phyloP scores from a whole-genome alignment of 176 grass and related monocot species.

The Rhynchospora pubera region DNA sequence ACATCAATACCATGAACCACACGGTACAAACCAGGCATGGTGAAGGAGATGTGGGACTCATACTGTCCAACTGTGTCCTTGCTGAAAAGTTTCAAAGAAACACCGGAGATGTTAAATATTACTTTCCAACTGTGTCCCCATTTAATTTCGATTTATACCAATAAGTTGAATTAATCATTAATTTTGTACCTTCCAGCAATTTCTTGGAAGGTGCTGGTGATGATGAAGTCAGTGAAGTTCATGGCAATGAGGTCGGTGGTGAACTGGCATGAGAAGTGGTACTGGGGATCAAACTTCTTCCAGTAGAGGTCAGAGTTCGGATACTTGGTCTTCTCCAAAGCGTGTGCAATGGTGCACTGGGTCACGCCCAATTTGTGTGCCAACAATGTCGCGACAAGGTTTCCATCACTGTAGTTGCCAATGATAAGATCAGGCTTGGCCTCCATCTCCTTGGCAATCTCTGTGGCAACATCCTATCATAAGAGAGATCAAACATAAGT shows the following conservation, averaged over 20 bases:
- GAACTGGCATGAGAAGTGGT: conserved; percentile 98
- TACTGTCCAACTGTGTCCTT: conserved; percentile 96
- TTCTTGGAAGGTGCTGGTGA: conserved; percentile 99
- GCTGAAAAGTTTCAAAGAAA: conserved; percentile 31
- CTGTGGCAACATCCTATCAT: conserved; percentile 72
- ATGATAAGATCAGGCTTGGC: conserved; percentile 89
- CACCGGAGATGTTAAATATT: background rate
- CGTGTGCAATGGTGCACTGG: conserved; percentile 96
- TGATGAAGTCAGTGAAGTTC: conserved; percentile 97
- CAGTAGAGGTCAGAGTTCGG: conserved; percentile 92
- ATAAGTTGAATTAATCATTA: background rate
- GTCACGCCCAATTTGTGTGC: conserved; percentile 92
- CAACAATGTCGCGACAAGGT: conserved; percentile 80
- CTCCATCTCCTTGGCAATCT: conserved; percentile 77
- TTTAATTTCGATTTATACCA: background rate
- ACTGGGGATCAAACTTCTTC: conserved; percentile 89
- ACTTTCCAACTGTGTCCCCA: background rate
- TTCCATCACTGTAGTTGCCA: conserved; percentile 98
- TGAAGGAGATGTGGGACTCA: conserved; percentile 87
- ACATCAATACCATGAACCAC: conserved; percentile 95
- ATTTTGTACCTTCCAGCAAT: conserved; percentile 78
- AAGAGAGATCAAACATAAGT: background rate
- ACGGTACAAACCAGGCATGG: conserved; percentile 86
- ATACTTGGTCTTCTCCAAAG: conserved; percentile 98
- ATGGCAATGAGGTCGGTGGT: conserved; percentile 91